Evolutionary conservation across 2,329 filamentous ascomycete genomes (phyloP).

Genomic region (Xylaria sp.): DNA sequence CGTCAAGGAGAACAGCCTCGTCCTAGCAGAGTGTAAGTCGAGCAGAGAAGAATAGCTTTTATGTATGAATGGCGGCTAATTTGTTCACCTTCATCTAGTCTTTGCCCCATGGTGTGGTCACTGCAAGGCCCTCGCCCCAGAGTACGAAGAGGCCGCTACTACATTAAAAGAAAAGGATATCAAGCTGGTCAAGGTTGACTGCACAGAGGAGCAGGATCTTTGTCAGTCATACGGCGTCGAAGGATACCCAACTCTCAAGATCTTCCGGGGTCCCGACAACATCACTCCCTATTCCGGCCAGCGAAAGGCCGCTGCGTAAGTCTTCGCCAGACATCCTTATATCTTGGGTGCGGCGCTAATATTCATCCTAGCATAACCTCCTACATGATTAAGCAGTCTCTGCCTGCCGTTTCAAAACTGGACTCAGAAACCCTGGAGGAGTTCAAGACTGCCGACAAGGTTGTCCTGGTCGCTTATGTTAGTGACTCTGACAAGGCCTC

Average conservation of each 20-base stretch:
- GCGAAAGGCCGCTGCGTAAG: slow-evolving; percentile 83
- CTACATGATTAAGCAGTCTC: slow-evolving; percentile 98
- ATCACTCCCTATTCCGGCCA: slow-evolving; percentile 86
- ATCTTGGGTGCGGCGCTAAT: slow-evolving; percentile 35
- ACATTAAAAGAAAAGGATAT: slow-evolving; percentile 89
- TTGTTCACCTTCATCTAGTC: slow-evolving; percentile 66
- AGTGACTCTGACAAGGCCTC: slow-evolving; percentile 82
- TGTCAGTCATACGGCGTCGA: slow-evolving; percentile 92
- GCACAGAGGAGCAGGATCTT: slow-evolving; percentile 92
- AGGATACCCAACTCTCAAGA: slow-evolving; percentile 98
- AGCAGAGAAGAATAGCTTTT: slow-evolving; percentile 32
- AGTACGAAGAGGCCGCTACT: slow-evolving; percentile 89
- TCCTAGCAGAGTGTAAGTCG: slow-evolving; percentile 88
- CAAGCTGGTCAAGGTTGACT: slow-evolving; percentile 88
- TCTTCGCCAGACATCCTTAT: slow-evolving; percentile 37
- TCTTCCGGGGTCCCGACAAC: slow-evolving; percentile 92
- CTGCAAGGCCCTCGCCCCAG: slow-evolving; percentile 96
- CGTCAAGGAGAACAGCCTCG: slow-evolving; percentile 84
- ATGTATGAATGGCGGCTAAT: slow-evolving; percentile 50
- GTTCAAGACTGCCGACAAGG: slow-evolving; percentile 98
- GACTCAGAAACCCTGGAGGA: slow-evolving; percentile 86
- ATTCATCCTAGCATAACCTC: slow-evolving; percentile 67
- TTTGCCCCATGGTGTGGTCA: slow-evolving; percentile 97
- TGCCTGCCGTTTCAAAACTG: slow-evolving; percentile 89
- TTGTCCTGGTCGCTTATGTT: slow-evolving; percentile 92